These are phyloP conservation scores for Petunia secreta DNA, from an alignment of 257 asterid genomes.

Conservation along the genomic window DNA sequence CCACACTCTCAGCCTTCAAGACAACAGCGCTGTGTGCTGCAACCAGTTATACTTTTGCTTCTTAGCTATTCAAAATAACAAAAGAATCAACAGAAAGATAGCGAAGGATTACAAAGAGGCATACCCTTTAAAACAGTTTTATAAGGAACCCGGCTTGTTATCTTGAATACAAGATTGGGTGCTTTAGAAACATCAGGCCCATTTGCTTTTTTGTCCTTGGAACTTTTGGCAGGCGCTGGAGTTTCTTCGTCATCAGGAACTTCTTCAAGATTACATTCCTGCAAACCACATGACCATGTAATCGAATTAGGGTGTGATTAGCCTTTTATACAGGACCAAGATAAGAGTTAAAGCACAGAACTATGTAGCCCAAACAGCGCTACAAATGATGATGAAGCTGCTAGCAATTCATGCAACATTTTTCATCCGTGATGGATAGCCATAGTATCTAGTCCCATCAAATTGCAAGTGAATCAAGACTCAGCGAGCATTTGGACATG, in stretches of 20 bases:
- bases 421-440: not conserved
- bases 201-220: constrained; percentile 91
- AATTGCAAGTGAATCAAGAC: constrained; percentile 4
- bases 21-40: constrained; percentile 88
- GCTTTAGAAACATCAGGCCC: constrained; percentile 72
- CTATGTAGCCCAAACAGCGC: not conserved
- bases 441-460: constrained; percentile 1
- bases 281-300: constrained; percentile 23
- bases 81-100: constrained; percentile 11
- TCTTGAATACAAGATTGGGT: constrained; percentile 79
- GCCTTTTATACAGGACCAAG: not conserved
- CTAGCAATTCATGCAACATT: not conserved
- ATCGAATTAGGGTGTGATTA: not conserved
- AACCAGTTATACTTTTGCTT: constrained; percentile 27
- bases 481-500: not conserved
- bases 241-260: constrained; percentile 81
- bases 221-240: constrained; percentile 82
- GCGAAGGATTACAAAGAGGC: not conserved
- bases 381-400: not conserved
- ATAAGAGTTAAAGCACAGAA: not conserved
- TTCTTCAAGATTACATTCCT: constrained; percentile 98
- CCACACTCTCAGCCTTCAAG: constrained; percentile 79
- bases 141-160: constrained; percentile 87
- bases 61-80: constrained; percentile 25
- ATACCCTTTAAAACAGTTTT: constrained; percentile 91